A percentile compares a stretch with the other conserved stretches of the same genome.
Evolutionary conservation across 331 rosid species (phyloP).

Genomic region (Pyracantha coccinea): DNA sequence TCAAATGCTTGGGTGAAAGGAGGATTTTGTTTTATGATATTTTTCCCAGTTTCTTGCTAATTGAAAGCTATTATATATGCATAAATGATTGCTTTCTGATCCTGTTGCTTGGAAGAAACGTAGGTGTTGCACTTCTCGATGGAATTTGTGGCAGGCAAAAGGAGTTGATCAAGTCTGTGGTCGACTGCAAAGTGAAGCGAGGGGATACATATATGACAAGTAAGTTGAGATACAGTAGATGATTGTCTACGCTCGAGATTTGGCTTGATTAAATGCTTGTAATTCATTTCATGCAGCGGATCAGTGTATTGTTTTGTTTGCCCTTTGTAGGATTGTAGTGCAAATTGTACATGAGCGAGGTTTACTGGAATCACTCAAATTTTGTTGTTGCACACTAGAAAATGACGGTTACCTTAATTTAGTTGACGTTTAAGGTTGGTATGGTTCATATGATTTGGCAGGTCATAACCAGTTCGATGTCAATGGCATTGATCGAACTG

Average conservation of each 20-base stretch:
- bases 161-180: not conserved
- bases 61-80: no score
- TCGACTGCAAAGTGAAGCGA: not conserved
- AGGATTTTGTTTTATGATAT: no score
- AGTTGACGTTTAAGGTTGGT: not conserved
- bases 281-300: not conserved
- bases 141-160: not conserved
- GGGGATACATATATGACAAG: not conserved
- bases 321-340: not conserved
- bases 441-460: not conserved
- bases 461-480: not conserved
- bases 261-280: no score
- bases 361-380: not conserved
- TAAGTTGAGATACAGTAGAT: not conserved
- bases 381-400: not conserved
- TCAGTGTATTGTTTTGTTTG: not conserved
- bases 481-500: not conserved
- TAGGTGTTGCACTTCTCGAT: not conserved
- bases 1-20: not conserved
- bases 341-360: not conserved
- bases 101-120: not conserved
- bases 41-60: not conserved
- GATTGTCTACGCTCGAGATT: no score
- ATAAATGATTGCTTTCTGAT: no score
- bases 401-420: not conserved